These are phyloP conservation scores for Cyberlindnera mycetangii DNA, from an alignment of 805 yeast species.

Conservation along the genomic window DNA sequence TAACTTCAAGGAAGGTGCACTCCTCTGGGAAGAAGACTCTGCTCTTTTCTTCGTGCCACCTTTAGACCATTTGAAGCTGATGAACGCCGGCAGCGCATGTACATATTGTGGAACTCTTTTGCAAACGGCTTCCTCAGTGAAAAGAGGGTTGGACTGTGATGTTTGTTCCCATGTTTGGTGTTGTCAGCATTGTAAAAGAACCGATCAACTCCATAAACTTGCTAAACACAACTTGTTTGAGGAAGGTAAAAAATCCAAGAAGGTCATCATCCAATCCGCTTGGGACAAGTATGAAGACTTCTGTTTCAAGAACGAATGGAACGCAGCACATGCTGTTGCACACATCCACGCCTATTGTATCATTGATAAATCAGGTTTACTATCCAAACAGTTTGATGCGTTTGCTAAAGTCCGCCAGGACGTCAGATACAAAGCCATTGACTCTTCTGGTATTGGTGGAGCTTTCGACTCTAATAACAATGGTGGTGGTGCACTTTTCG, in stretches of 20 bases:
- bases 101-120: constrained; percentile 57
- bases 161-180: constrained; percentile 73
- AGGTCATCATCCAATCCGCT: constrained; percentile 40
- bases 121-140: constrained; percentile 22
- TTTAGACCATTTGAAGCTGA: constrained; percentile 57
- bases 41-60: constrained; percentile 66
- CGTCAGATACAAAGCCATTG: constrained; percentile 54
- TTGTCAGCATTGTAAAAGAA: constrained; percentile 53
- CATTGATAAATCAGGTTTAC: constrained; percentile 40
- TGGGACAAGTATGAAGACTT: constrained; percentile 58
- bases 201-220: constrained; percentile 49
- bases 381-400: constrained; percentile 48
- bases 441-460: constrained; percentile 43
- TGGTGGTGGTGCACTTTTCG: constrained; percentile 52
- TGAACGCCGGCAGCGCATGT: constrained; percentile 65
- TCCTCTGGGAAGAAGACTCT: constrained; percentile 57
- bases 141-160: constrained; percentile 60
- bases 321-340: constrained; percentile 64
- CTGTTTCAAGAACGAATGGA: constrained; percentile 65
- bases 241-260: constrained; percentile 32
- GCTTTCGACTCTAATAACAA: constrained; percentile 41
- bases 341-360: constrained; percentile 45
- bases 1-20: constrained; percentile 44
- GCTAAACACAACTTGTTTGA: constrained; percentile 53
- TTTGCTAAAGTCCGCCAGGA: constrained; percentile 73